These are phyloP conservation scores for Binderoboletus segoi DNA, from an alignment of 1,284 basidiomycete genomes.

Conservation along the genomic window DNA sequence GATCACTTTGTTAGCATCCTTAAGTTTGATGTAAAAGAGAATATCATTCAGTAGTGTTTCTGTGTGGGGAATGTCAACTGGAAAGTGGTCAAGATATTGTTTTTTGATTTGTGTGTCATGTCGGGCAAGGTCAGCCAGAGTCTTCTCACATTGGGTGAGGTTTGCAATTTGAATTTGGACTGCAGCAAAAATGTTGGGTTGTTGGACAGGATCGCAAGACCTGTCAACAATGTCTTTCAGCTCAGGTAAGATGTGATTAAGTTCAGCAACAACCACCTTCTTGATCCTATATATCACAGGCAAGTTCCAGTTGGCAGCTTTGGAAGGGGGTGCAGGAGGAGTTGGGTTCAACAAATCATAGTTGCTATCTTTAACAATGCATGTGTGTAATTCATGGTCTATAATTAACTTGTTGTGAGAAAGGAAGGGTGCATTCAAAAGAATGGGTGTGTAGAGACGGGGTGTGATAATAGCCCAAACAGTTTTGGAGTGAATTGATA, in stretches of 20 bases:
- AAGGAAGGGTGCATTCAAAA: neutral
- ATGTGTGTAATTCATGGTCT: neutral
- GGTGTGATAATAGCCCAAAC: neutral
- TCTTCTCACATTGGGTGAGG: neutral
- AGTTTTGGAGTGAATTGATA: neutral
- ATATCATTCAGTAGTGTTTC: neutral
- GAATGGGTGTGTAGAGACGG: neutral
- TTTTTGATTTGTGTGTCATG: neutral
- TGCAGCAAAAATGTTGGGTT: neutral
- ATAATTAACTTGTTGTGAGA: neutral
- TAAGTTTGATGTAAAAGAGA: slow-evolving; percentile 13
- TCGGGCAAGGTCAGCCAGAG: neutral
- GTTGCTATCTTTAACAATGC: neutral
- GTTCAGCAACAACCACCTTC: neutral
- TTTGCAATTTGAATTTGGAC: neutral
- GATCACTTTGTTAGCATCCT: slow-evolving; percentile 22
- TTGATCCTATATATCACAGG: too few relatives aligned
- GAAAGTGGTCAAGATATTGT: neutral
- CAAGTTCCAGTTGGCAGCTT: slow-evolving; percentile 5
- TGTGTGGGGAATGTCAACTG: neutral
- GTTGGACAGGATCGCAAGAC: neutral
- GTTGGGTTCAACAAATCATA: neutral
- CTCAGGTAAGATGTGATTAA: neutral
- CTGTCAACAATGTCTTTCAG: neutral
- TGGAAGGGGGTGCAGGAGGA: slow-evolving; percentile 14